Conservation (phyloP, 1,284 basidiomycete genomes). For the Kwoniella shivajii region DNA sequence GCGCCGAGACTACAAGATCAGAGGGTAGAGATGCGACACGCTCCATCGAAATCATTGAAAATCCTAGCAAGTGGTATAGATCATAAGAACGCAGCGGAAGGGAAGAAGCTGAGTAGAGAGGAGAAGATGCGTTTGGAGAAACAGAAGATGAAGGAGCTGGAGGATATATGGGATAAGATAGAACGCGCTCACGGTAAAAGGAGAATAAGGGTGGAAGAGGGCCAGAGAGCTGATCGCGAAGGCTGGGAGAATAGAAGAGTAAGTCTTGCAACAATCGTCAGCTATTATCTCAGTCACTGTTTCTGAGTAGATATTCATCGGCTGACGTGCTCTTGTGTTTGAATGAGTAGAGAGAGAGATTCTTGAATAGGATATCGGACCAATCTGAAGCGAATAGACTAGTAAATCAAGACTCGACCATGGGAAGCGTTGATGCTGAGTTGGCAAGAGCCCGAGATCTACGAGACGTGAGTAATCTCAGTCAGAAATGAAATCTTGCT, state of each 20-base stretch:
- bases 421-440: conserved; percentile 26
- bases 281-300: background rate
- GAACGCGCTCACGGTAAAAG: conserved; percentile 35
- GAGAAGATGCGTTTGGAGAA: conserved; percentile 23
- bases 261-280: background rate
- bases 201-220: conserved; percentile 14
- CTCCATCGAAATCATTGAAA: background rate
- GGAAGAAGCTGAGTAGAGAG: conserved; percentile 61
- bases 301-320: background rate
- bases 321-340: background rate
- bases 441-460: conserved; percentile 35
- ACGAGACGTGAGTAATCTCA: conserved; percentile 26
- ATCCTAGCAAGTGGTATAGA: background rate
- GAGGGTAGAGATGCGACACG: conserved; percentile 72
- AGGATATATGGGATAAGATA: conserved; percentile 45
- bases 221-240: conserved; percentile 29
- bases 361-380: conserved; percentile 27
- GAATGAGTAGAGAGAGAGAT: conserved; percentile 19
- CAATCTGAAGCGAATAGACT: conserved; percentile 24
- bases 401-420: conserved; percentile 26
- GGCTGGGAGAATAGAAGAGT: conserved; percentile 17
- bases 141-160: conserved; percentile 40
- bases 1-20: conserved; percentile 84
- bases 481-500: conserved; percentile 3
- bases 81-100: conserved; percentile 52